Conservation (phyloP, 352 stramenopile genomes). For the Pythium volutum region DNA sequence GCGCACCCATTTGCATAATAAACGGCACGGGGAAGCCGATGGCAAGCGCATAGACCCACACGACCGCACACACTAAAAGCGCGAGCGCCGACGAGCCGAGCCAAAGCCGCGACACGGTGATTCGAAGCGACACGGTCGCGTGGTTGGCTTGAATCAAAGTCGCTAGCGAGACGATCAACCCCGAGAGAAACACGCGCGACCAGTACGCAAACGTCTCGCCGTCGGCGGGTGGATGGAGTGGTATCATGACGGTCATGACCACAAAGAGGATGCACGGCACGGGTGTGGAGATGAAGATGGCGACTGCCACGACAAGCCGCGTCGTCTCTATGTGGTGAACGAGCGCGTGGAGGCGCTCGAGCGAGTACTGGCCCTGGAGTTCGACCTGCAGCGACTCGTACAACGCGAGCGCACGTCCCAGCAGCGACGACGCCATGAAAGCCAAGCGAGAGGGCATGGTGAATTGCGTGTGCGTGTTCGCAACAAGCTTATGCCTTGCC, state of each 20-base stretch:
- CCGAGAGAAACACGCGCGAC: not conserved
- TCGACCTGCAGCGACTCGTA: not conserved
- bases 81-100: not conserved
- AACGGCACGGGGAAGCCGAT: slow-evolving; percentile 16
- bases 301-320: not conserved
- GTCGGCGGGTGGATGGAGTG: not conserved
- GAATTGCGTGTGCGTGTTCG: too few species aligned
- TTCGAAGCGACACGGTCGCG: not conserved
- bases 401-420: not conserved
- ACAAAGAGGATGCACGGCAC: not conserved
- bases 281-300: not conserved
- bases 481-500: too few species aligned
- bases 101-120: not conserved
- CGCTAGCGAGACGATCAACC: not conserved
- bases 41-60: not conserved
- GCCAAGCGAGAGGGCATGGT: too few species aligned
- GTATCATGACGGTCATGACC: not conserved
- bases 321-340: not conserved
- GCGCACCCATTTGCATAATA: slow-evolving; percentile 17
- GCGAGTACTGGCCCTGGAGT: not conserved
- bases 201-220: slow-evolving; percentile 1
- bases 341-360: not conserved
- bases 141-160: not conserved
- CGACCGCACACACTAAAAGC: not conserved
- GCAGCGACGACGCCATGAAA: not conserved